Conservation (phyloP, 495 filamentous ascomycete genomes). For the Hypomontagnella submonticulosa region DNA sequence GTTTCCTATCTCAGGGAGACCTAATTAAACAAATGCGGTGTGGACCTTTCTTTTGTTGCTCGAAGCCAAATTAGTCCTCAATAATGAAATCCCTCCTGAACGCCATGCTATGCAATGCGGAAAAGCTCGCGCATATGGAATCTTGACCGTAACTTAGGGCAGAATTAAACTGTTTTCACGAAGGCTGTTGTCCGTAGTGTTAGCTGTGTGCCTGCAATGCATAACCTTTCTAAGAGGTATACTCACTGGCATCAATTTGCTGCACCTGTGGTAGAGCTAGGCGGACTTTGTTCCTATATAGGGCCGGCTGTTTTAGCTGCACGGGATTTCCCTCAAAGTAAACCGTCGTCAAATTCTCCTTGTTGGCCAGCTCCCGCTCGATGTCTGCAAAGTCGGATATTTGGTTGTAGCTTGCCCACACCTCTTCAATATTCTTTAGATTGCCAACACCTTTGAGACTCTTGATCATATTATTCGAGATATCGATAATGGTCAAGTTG, state of each 20-base stretch:
- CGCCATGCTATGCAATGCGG: constrained; percentile 48
- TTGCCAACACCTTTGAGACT: constrained; percentile 77
- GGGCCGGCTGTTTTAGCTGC: constrained; percentile 74
- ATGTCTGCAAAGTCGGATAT: constrained; percentile 83
- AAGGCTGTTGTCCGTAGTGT: constrained; percentile 55
- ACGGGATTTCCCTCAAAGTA: constrained; percentile 98
- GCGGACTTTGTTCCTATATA: constrained; percentile 94
- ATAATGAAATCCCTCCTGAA: constrained; percentile 30
- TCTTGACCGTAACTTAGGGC: not conserved
- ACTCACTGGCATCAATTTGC: constrained; percentile 98
- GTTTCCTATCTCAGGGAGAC: constrained; percentile 11
- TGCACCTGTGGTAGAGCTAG: constrained; percentile 85
- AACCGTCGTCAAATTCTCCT: constrained; percentile 84
- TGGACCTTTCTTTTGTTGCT: constrained; percentile 10
- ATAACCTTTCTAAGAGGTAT: not conserved
- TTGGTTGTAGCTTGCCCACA: constrained; percentile 94
- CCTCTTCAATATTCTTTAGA: constrained; percentile 79
- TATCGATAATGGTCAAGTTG: constrained; percentile 81
- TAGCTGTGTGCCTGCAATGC: constrained; percentile 32
- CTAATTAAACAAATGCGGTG: constrained; percentile 14
- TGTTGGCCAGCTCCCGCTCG: constrained; percentile 80
- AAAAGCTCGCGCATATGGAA: constrained; percentile 13
- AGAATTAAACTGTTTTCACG: constrained; percentile 43
- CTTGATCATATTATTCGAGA: constrained; percentile 87
- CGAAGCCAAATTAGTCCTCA: constrained; percentile 7